Conservation (phyloP, 202 grass and related monocot species). For the Saccharum hybrid region DNA sequence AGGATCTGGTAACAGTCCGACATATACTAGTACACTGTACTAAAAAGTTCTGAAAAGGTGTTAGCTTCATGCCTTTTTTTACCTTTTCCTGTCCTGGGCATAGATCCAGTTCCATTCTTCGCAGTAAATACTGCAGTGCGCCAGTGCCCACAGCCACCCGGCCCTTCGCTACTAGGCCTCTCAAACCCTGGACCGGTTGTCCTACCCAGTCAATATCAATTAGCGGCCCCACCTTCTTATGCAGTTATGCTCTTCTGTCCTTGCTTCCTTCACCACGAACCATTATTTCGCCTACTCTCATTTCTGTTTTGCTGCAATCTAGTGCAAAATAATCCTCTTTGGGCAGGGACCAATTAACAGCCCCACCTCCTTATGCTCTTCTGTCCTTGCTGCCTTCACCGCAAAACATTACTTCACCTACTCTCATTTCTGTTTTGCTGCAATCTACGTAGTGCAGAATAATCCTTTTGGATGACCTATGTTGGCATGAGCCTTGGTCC, state of each 20-base stretch:
- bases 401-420: slow-evolving; percentile 23
- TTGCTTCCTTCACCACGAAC: slow-evolving; percentile 34
- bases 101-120: slow-evolving; percentile 33
- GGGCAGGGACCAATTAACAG: slow-evolving; percentile 11
- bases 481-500: slow-evolving; percentile 40
- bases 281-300: slow-evolving; percentile 26
- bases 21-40: background rate
- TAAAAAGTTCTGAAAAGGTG: slow-evolving; percentile 16
- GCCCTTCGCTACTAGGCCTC: slow-evolving; percentile 33
- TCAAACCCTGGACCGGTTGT: slow-evolving; percentile 28
- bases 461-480: slow-evolving; percentile 29
- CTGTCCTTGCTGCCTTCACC: slow-evolving; percentile 32
- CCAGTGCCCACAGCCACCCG: slow-evolving; percentile 25
- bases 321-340: slow-evolving; percentile 30
- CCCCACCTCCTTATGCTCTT: background rate
- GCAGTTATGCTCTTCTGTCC: slow-evolving; percentile 11
- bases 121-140: background rate
- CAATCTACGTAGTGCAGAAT: slow-evolving; percentile 24
- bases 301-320: slow-evolving; percentile 30
- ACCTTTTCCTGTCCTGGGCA: background rate
- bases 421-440: slow-evolving; percentile 15
- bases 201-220: slow-evolving; percentile 37
- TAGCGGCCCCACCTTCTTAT: slow-evolving; percentile 3
- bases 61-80: background rate
- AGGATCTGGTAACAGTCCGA: background rate